Percentiles rank a stretch among this genome's conserved stretches.
phyloP scores from a whole-genome alignment of 2,329 filamentous ascomycete genomes.

The Alternaria angustiovoidea region DNA sequence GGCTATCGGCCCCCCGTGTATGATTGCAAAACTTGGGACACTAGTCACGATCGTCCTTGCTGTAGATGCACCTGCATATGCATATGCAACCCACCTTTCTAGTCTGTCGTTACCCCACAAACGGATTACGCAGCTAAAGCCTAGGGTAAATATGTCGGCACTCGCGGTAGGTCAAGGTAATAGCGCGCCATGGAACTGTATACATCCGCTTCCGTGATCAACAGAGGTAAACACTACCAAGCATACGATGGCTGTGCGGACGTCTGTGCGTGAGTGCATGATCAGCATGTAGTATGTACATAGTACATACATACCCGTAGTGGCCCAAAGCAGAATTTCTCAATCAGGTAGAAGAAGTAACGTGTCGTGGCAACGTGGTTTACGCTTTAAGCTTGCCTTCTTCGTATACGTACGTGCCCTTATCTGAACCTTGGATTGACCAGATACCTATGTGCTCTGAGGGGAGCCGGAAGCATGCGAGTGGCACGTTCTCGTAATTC shows the following conservation, averaged over 20 bases:
- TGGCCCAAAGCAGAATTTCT: neutral
- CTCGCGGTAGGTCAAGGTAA: neutral
- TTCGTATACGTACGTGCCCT: neutral
- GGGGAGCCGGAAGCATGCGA: constrained; percentile 3
- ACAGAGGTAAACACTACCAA: neutral
- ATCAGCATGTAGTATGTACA: neutral
- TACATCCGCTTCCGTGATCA: neutral
- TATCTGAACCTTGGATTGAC: neutral
- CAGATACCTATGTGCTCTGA: neutral
- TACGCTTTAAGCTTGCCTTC: neutral
- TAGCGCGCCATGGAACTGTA: neutral
- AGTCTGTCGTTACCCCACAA: constrained; percentile 2
- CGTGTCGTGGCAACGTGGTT: neutral
- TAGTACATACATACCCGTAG: constrained; percentile 1
- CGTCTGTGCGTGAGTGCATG: neutral
- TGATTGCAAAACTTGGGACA: neutral
- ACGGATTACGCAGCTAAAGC: constrained; percentile 2
- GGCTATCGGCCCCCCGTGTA: neutral
- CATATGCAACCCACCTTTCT: neutral
- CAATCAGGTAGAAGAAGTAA: neutral
- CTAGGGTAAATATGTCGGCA: neutral
- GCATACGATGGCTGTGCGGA: neutral
- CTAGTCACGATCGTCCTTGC: constrained; percentile 1
- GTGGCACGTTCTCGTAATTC: neutral
- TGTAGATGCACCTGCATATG: constrained; percentile 2